These are phyloP conservation scores for Calonectria pauciramosa DNA, from an alignment of 2,329 filamentous ascomycete species.

Conservation along the genomic window DNA sequence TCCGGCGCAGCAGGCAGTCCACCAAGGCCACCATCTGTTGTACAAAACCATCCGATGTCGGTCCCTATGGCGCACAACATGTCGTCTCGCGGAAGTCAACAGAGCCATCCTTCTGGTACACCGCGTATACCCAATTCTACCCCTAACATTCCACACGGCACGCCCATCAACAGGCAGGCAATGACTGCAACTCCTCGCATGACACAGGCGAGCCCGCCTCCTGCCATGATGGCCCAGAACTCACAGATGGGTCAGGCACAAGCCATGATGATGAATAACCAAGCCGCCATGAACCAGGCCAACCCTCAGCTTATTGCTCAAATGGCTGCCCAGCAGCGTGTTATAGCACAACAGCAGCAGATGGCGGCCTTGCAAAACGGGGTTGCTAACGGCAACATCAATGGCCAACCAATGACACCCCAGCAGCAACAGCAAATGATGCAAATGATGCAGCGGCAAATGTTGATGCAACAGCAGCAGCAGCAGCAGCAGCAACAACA, in stretches of 20 bases:
- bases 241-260: slow-evolving; percentile 64
- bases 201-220: slow-evolving; percentile 73
- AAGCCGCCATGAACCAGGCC: slow-evolving; percentile 54
- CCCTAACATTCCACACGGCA: slow-evolving; percentile 71
- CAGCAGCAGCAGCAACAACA: slow-evolving; percentile 52
- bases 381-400: slow-evolving; percentile 53
- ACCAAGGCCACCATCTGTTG: slow-evolving; percentile 74
- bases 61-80: slow-evolving; percentile 73
- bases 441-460: slow-evolving; percentile 55
- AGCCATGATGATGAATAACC: slow-evolving; percentile 66
- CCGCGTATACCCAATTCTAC: slow-evolving; percentile 73
- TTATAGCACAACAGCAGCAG: slow-evolving; percentile 61
- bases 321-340: slow-evolving; percentile 63
- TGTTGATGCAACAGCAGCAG: slow-evolving; percentile 57
- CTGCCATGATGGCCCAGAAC: slow-evolving; percentile 70
- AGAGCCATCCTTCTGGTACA: slow-evolving; percentile 75
- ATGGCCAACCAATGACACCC: slow-evolving; percentile 52
- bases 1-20: slow-evolving; percentile 80
- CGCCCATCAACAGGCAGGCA: slow-evolving; percentile 67
- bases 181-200: slow-evolving; percentile 72
- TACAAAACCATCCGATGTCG: slow-evolving; percentile 70
- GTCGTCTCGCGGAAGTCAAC: slow-evolving; percentile 75
- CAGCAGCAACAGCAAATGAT: slow-evolving; percentile 56
- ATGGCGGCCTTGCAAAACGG: slow-evolving; percentile 57
- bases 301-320: slow-evolving; percentile 59